Base-by-base conservation (phyloP, 306 rosid species). In the Quercus wislizeni region DNA sequence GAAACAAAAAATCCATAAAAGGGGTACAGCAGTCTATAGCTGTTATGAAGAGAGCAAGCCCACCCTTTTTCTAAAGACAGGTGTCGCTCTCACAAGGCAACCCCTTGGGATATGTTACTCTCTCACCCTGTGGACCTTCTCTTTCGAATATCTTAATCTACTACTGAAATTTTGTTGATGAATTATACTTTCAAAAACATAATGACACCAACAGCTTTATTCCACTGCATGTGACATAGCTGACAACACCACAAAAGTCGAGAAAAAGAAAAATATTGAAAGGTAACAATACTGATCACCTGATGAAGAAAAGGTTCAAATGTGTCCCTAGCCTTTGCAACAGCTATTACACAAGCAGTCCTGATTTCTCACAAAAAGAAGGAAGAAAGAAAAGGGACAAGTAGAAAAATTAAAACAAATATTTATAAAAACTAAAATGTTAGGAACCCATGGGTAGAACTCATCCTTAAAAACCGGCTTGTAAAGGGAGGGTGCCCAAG, bases 301-400 rank as follows among this genome's bases (percentile, higher is more conserved):
- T 94, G 99, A 85, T 88, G 89, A 81, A 92, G 97, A 85, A 91
- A 95, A 46, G 98, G 99, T 88, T 95, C 98, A 83, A 95, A 92
- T 56, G 99, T 87, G 86, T 92, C 99, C 71, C 90, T 95, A 73
- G 99, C 99, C 89, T 89, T 95, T 33, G 97, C 98, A 82, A 95
- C 97, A 73, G 99, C 99, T 82, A 95, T 95, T 73, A 95, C 99
- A 84, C 98, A 95, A 33, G 99, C 99, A 71, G 98, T 91, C 92
- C 99, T 95, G 90, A 74, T 84, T 84, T 55, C 38, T 74, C 80
- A 55, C 59, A 82, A 19, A 68, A 69, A 54, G 65, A 51, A 52
- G n/a, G 18, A 58, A 61, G 55, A 23, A 5, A 31, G n/a, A 1
- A 75, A 73, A 11, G 59, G 14, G 57, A 73, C 73, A 74, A 73